These are phyloP conservation scores for Tanozyma kutaoensis DNA, from an alignment of 805 yeast species.

Conservation along the genomic window DNA sequence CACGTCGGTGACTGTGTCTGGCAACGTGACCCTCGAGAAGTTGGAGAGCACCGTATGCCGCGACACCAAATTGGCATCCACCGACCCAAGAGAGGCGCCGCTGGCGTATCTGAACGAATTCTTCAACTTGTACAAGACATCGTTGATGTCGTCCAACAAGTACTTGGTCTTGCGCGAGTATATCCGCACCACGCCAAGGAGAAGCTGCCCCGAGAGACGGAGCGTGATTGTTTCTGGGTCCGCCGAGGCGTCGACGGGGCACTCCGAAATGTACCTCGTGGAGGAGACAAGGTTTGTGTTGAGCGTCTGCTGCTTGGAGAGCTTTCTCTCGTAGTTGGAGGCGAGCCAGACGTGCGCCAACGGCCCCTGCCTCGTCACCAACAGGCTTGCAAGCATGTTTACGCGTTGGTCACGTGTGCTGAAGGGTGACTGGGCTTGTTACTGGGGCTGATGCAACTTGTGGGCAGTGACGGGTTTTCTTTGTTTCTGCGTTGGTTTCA, in stretches of 20 bases:
- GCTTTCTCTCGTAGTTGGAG: conserved; percentile 70
- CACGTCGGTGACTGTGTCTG: conserved; percentile 67
- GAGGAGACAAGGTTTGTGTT: conserved; percentile 57
- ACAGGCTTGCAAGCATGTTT: no score
- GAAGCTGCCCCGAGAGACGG: conserved; percentile 72
- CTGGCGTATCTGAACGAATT: conserved; percentile 41
- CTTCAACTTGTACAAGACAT: conserved; percentile 58
- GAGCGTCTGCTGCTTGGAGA: conserved; percentile 58
- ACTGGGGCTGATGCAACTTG: no score
- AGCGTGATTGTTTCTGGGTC: conserved; percentile 47
- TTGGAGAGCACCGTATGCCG: conserved; percentile 50
- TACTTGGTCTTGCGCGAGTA: conserved; percentile 79
- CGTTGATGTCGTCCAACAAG: conserved; percentile 71
- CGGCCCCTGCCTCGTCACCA: conserved; percentile 60
- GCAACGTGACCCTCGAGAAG: conserved; percentile 45
- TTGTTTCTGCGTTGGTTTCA: no score
- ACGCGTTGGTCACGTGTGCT: no score
- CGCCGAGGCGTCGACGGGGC: conserved; percentile 37
- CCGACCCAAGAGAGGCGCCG: conserved; percentile 10
- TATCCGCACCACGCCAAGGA: conserved; percentile 78
- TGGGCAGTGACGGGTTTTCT: no score
- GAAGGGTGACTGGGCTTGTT: no score
- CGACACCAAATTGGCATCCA: conserved; percentile 29
- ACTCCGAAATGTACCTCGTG: conserved; percentile 29
- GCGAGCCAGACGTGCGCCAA: conserved; percentile 89